These are phyloP conservation scores for Taphrina sp. DNA, from an alignment of 1,139 yeast species.

Conservation along the genomic window DNA sequence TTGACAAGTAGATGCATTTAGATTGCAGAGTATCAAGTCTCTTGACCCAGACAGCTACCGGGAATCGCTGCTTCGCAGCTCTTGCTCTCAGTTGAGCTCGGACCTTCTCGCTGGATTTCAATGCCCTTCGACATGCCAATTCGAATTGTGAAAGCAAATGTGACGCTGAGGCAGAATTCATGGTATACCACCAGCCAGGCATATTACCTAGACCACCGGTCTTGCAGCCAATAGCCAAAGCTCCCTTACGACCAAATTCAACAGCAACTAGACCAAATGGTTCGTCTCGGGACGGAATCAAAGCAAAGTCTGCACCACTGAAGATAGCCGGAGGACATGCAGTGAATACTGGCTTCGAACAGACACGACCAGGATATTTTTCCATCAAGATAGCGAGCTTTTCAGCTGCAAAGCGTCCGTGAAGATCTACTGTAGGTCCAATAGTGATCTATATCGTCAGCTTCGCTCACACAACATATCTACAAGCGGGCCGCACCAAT, in stretches of 20 bases:
- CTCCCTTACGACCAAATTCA: conserved; percentile 34
- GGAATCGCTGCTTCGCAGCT: conserved; percentile 33
- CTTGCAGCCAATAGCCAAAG: conserved; percentile 34
- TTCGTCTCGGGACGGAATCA: conserved; percentile 34
- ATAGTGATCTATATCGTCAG: conserved; percentile 12
- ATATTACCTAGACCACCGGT: conserved; percentile 33
- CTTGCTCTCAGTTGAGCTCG: conserved; percentile 29
- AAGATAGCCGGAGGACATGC: conserved; percentile 32
- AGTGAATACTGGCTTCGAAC: conserved; percentile 32
- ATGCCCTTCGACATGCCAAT: conserved; percentile 30
- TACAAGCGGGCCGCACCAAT: not conserved
- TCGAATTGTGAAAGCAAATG: conserved; percentile 31
- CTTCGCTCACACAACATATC: not conserved
- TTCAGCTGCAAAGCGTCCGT: conserved; percentile 33
- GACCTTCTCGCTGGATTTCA: conserved; percentile 20
- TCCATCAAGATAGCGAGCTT: conserved; percentile 29
- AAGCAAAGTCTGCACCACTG: conserved; percentile 34
- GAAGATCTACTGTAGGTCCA: conserved; percentile 32
- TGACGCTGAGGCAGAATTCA: conserved; percentile 30
- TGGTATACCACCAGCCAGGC: conserved; percentile 36
- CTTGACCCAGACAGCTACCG: conserved; percentile 32
- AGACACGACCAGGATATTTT: conserved; percentile 32
- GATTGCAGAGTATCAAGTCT: conserved; percentile 21
- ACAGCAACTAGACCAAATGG: conserved; percentile 34
- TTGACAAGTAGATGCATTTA: conserved; percentile 17